Percentiles rank a stretch among this genome's conserved stretches.
Conservation (phyloP, 1,139 yeast genomes). For the Blastobotrys apis region DNA sequence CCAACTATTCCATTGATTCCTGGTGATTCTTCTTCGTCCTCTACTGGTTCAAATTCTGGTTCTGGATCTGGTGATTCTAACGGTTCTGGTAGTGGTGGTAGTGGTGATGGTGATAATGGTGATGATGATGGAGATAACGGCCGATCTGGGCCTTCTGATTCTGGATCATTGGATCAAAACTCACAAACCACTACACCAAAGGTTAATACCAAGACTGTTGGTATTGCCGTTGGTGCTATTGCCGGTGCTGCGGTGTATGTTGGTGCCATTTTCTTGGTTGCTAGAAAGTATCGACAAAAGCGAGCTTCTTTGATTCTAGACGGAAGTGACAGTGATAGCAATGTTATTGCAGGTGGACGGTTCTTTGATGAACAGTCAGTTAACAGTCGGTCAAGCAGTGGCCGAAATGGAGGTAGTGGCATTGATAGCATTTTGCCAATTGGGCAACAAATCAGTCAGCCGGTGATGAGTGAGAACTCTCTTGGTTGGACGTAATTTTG, state of each 20-base stretch:
- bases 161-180: conserved; percentile 36
- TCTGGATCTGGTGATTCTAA: conserved; percentile 17
- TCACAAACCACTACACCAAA: conserved; percentile 25
- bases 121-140: conserved; percentile 2
- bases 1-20: conserved; percentile 36
- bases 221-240: conserved; percentile 39
- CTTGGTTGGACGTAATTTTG: conserved; percentile 37
- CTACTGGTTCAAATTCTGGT: conserved; percentile 19
- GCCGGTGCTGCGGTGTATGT: conserved; percentile 38
- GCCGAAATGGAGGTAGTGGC: conserved; percentile 17
- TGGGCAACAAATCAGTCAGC: conserved; percentile 36
- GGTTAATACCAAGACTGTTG: conserved; percentile 33
- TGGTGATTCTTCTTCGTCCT: conserved; percentile 15
- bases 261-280: conserved; percentile 34
- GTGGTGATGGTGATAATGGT: conserved; percentile 6
- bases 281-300: conserved; percentile 32
- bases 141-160: conserved; percentile 14
- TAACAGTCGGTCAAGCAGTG: conserved; percentile 18
- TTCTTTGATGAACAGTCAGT: conserved; percentile 14
- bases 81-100: conserved; percentile 11
- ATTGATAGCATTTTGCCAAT: conserved; percentile 24
- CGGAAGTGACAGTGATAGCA: conserved; percentile 11
- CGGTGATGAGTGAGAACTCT: conserved; percentile 40
- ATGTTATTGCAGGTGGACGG: conserved; percentile 9
- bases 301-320: conserved; percentile 13